Conservation (phyloP, 352 stramenopile species). For the Phytophthora lateralis region DNA sequence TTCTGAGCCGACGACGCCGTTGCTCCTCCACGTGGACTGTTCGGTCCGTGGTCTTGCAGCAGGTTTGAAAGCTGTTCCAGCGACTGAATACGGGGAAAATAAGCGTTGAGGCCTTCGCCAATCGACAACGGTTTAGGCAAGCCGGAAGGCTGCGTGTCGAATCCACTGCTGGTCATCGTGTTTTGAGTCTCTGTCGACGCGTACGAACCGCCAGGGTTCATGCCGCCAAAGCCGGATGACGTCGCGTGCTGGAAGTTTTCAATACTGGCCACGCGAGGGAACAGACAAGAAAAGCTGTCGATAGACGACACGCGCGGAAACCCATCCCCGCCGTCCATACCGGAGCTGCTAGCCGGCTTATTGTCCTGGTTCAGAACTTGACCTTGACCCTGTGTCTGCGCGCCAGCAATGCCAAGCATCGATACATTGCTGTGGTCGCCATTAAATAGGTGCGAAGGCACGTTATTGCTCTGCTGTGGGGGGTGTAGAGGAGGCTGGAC, state of each 20-base stretch:
- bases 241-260: slow-evolving; percentile 70
- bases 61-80: slow-evolving; percentile 77
- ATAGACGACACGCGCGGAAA: slow-evolving; percentile 84
- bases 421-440: slow-evolving; percentile 41
- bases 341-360: slow-evolving; percentile 19
- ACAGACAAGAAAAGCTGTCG: slow-evolving; percentile 85
- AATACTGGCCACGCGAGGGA: slow-evolving; percentile 82
- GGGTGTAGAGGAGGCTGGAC: slow-evolving; percentile 43
- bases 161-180: slow-evolving; percentile 34
- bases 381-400: slow-evolving; percentile 32
- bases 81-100: slow-evolving; percentile 81
- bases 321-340: slow-evolving; percentile 36
- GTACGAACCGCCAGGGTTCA: slow-evolving; percentile 34
- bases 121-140: slow-evolving; percentile 71
- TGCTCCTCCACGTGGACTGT: slow-evolving; percentile 44
- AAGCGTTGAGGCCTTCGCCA: slow-evolving; percentile 66
- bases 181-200: slow-evolving; percentile 26
- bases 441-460: slow-evolving; percentile 45
- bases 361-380: slow-evolving; percentile 25
- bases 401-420: slow-evolving; percentile 44
- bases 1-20: slow-evolving; percentile 6
- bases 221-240: slow-evolving; percentile 35
- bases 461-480: slow-evolving; percentile 29
- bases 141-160: slow-evolving; percentile 24
- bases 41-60: slow-evolving; percentile 64